Percentiles rank a stretch among this genome's conserved stretches.
phyloP scores from a whole-genome alignment of 1,284 basidiomycete genomes.

The Golubevia sp. region DNA sequence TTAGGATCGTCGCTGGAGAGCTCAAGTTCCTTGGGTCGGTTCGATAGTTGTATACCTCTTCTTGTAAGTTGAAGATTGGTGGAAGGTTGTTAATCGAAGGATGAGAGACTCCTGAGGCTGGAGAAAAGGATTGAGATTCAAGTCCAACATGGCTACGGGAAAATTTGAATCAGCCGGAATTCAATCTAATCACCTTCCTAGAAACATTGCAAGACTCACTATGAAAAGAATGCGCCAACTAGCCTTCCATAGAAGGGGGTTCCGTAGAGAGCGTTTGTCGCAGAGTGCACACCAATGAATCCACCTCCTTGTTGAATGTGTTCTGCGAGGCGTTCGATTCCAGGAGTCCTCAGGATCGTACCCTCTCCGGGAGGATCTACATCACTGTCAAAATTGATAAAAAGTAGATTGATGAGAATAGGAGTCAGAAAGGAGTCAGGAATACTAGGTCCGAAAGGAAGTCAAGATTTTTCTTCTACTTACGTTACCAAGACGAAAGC shows the following conservation, averaged over 20 bases:
- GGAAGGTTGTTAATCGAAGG: slow-evolving; percentile 22
- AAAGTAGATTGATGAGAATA: too few relatives aligned
- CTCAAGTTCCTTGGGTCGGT: slow-evolving; percentile 34
- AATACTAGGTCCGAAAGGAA: too few relatives aligned
- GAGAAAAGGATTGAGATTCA: too few relatives aligned
- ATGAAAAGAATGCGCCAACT: slow-evolving; percentile 33
- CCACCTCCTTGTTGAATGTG: slow-evolving; percentile 33
- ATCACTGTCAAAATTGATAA: slow-evolving; percentile 13
- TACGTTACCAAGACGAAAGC: slow-evolving; percentile 24
- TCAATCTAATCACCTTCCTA: slow-evolving; percentile 15
- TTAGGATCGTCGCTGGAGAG: slow-evolving; percentile 26
- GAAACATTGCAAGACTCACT: slow-evolving; percentile 34
- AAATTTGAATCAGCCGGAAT: too few relatives aligned
- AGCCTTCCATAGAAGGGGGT: slow-evolving; percentile 37
- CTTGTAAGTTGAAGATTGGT: slow-evolving; percentile 21
- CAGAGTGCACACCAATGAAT: slow-evolving; percentile 38
- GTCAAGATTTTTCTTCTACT: slow-evolving; percentile 8
- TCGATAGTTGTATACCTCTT: slow-evolving; percentile 46
- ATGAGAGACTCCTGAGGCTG: too few relatives aligned
- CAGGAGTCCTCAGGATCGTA: slow-evolving; percentile 25
- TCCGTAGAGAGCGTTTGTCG: slow-evolving; percentile 27
- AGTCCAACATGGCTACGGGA: too few relatives aligned
- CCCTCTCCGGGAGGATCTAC: slow-evolving; percentile 32
- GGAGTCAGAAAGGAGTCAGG: too few relatives aligned
- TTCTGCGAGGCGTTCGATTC: slow-evolving; percentile 18